Percentiles rank a stretch among this genome's conserved stretches.
Conservation (phyloP, 176 grass and related monocot species). For the Juncus inflexus region DNA sequence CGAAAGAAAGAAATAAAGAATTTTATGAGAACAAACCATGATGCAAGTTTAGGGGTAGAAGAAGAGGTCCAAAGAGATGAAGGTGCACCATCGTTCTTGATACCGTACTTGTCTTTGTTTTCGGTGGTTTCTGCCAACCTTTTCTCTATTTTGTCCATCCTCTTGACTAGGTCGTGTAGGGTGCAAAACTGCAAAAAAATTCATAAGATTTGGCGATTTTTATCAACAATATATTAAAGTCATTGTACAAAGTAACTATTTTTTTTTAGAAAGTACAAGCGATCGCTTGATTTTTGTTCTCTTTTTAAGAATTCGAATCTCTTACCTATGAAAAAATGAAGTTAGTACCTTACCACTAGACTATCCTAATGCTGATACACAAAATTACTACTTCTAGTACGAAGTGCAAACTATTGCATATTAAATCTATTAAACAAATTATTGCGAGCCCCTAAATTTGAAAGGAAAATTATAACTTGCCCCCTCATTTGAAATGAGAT, state of each 20-base stretch:
- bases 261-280: not conserved
- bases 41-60: constrained; percentile 9
- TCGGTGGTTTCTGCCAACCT: constrained; percentile 35
- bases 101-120: constrained; percentile 36
- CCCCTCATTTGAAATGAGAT: too few relatives aligned
- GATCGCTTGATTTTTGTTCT: too few relatives aligned
- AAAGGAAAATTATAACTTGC: too few relatives aligned
- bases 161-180: constrained; percentile 10
- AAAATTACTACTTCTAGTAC: not conserved
- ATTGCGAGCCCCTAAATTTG: too few relatives aligned
- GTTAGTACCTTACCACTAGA: not conserved
- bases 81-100: not conserved
- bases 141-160: constrained; percentile 35
- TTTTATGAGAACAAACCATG: constrained; percentile 19
- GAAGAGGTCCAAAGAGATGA: constrained; percentile 10
- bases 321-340: not conserved
- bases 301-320: not conserved
- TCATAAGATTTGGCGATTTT: too few relatives aligned
- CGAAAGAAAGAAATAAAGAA: too few relatives aligned
- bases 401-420: not conserved
- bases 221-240: too few relatives aligned
- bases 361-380: not conserved
- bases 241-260: not conserved
- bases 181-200: constrained; percentile 23
- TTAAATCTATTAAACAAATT: not conserved